Conservation (phyloP, 1,284 basidiomycete species). For the Cutaneotrichosporon mucoides region DNA sequence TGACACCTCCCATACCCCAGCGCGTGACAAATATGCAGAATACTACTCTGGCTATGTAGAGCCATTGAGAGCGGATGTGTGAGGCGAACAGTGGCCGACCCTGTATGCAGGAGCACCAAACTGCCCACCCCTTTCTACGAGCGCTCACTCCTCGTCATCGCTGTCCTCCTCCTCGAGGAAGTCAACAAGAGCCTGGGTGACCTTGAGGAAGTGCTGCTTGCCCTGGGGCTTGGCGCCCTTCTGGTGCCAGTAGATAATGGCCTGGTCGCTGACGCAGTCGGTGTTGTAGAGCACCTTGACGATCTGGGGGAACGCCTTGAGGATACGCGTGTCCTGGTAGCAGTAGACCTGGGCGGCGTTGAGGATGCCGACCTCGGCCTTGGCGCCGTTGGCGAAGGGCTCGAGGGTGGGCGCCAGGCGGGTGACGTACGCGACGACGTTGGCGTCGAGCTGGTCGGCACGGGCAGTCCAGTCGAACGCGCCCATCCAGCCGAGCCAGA, state of each 20-base stretch:
- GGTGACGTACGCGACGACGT: conserved; percentile 75
- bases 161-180: conserved; percentile 47
- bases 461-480: conserved; percentile 81
- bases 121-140: too few relatives aligned
- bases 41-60: too few relatives aligned
- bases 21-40: too few relatives aligned
- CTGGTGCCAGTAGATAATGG: conserved; percentile 95
- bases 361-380: conserved; percentile 85
- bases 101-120: too few relatives aligned
- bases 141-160: conserved; percentile 30
- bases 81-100: too few relatives aligned
- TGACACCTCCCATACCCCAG: too few relatives aligned
- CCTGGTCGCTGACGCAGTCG: conserved; percentile 89
- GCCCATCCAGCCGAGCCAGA: conserved; percentile 86
- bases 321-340: conserved; percentile 89
- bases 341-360: conserved; percentile 91
- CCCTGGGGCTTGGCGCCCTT: conserved; percentile 95
- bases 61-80: too few relatives aligned
- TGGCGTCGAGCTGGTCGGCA: conserved; percentile 81
- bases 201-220: conserved; percentile 88
- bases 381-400: conserved; percentile 78
- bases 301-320: conserved; percentile 89
- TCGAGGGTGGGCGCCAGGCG: conserved; percentile 78
- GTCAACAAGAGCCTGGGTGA: conserved; percentile 80
- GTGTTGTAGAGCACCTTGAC: conserved; percentile 93